Conservation (phyloP, 805 yeast species). For the Hagleromyces aurorensis region DNA sequence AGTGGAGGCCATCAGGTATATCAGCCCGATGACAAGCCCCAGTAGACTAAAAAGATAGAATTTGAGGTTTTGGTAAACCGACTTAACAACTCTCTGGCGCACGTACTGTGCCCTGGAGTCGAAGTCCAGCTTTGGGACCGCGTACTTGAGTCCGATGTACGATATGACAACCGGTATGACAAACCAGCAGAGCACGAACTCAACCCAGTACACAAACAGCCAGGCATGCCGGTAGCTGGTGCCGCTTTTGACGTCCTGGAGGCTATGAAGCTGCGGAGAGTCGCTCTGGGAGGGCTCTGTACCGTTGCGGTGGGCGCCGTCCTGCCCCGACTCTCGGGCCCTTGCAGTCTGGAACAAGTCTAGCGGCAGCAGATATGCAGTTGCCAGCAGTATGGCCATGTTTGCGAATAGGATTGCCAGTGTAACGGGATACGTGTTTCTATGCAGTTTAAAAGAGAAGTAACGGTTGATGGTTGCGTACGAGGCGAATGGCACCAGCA, state of each 20-base stretch:
- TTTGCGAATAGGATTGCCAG: slow-evolving; percentile 17
- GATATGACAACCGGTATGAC: slow-evolving; percentile 27
- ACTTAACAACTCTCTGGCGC: slow-evolving; percentile 13
- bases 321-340: slow-evolving; percentile 3
- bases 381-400: slow-evolving; percentile 23
- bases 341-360: slow-evolving; percentile 20
- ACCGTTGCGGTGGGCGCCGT: slow-evolving; percentile 1
- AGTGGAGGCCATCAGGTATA: slow-evolving; percentile 21
- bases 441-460: slow-evolving; percentile 25
- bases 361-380: slow-evolving; percentile 24
- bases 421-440: slow-evolving; percentile 19
- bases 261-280: no score
- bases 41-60: slow-evolving; percentile 23
- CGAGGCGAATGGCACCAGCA: slow-evolving; percentile 7
- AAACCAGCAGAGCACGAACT: slow-evolving; percentile 28
- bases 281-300: slow-evolving; percentile 1
- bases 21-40: slow-evolving; percentile 19
- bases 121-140: slow-evolving; percentile 8
- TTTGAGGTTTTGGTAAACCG: slow-evolving; percentile 23
- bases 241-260: no score
- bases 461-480: slow-evolving; percentile 20
- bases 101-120: slow-evolving; percentile 7
- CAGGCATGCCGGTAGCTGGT: slow-evolving; percentile 17
- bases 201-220: slow-evolving; percentile 25
- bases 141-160: slow-evolving; percentile 23